Base-by-base conservation (phyloP, 2,329 filamentous ascomycete species). In the Helminthosporium solani region DNA sequence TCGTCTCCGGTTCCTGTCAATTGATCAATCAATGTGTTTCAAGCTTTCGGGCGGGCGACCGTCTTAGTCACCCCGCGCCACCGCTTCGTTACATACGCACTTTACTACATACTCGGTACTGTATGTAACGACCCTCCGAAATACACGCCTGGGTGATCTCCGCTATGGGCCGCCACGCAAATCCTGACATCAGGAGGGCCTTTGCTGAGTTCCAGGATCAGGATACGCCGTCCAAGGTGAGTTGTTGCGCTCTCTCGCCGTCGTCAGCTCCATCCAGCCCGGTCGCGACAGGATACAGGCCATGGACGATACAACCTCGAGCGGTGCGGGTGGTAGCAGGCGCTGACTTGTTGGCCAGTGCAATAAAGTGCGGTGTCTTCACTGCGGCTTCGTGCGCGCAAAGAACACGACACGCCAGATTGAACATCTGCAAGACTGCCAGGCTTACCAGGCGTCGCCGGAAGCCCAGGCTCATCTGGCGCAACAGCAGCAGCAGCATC, bases 321-420 rank as follows among this genome's bases (percentile, higher is more conserved):
- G n/a, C n/a, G n/a, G n/a, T n/a, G n/a, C n/a, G n/a, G n/a, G n/a
- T n/a, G n/a, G n/a, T n/a, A n/a, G n/a, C n/a, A n/a, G n/a, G n/a
- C n/a, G n/a, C n/a, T n/a, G n/a, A n/a, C n/a, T n/a, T n/a, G n/a
- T n/a, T 1, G 19, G 34, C 34, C 49, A 75, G 70, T 77, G 75
- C 57, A 74, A 73, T 53, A 76, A 75, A 49, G 73, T 76, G 11
- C 71, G 75, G 54, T 78, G 75, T 54, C 64, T 71, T 15, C 68
- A 75, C 49, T 78, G 75, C 61, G 75, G 75, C 48, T 77, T 70
- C 56, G 71, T 75, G 33, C 72, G 75, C 49, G 75, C 75, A 27
- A 76, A 76, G 63, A 78, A 78, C 60, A 75, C 73, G 9, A 78
- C 75, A 8, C 71, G 75, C 50, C 75, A 78, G 59, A 73, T 76